Conservation (phyloP, 1,284 basidiomycete genomes). For the Microbotryomycetes sp. region DNA sequence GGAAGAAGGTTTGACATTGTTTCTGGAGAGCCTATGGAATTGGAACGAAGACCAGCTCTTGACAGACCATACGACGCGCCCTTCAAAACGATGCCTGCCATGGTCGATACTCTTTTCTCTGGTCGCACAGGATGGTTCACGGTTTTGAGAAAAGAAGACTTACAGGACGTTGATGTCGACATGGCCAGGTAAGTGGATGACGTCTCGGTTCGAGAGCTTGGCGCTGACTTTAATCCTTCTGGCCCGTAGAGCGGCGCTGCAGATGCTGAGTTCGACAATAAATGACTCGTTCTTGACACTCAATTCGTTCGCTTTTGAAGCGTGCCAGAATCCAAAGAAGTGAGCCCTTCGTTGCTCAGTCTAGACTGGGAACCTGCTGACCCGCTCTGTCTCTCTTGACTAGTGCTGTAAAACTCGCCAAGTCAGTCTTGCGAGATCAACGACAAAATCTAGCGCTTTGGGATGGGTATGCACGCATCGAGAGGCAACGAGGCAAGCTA, state of each 20-base stretch:
- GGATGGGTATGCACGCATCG: conserved; percentile 73
- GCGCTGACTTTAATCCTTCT: background rate
- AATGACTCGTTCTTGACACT: conserved; percentile 43
- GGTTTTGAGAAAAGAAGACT: conserved; percentile 36
- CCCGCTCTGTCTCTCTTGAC: background rate
- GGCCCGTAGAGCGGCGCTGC: conserved; percentile 34
- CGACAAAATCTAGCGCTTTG: conserved; percentile 66
- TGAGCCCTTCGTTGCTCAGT: conserved; percentile 39
- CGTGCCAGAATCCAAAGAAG: conserved; percentile 56
- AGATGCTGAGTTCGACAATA: conserved; percentile 35
- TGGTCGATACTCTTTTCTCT: conserved; percentile 32
- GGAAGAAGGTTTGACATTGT: conserved; percentile 40
- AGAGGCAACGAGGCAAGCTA: conserved; percentile 61
- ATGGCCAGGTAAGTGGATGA: conserved; percentile 39
- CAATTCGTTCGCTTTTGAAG: conserved; percentile 54
- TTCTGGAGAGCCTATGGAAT: conserved; percentile 45
- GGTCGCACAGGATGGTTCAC: conserved; percentile 41
- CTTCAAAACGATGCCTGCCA: conserved; percentile 32
- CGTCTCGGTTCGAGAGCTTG: background rate
- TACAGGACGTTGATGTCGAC: conserved; percentile 38
- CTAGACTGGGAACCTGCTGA: conserved; percentile 13
- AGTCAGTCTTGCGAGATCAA: conserved; percentile 56
- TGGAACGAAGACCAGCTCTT: conserved; percentile 35
- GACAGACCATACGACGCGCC: conserved; percentile 32
- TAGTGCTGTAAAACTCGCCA: conserved; percentile 69